Base-by-base conservation (phyloP, 1,284 basidiomycete species). In the Xanthoconium separans region DNA sequence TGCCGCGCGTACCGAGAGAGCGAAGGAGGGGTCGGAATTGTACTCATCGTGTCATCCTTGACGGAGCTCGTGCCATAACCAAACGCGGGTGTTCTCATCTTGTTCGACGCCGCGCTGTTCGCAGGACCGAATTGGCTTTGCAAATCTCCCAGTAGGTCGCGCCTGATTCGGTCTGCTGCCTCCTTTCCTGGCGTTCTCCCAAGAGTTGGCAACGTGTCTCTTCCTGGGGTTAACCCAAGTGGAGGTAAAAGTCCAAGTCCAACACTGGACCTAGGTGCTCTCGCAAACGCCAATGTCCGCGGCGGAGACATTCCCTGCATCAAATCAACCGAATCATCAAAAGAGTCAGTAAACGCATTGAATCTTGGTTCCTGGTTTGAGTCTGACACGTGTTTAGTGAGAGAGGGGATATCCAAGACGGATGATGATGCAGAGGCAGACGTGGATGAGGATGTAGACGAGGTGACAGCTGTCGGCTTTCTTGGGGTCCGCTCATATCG, bases 271-370 rank as follows among this genome's bases (percentile, higher is more conserved):
- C 82, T 79, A 10, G 83, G 79, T 0, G 87, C 87, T n/a, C 87
- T 81, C 3, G 85, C 85, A 55, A 92, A 93, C 29, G 87, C 89
- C 82, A 95, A 85, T 53, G 89, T 88, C 5, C 89, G 81, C 2
- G 91, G 92, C 3, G 94, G 92, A 0, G 92, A 94, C 88, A 95
- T 91, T 44, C 87, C 89, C 34, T 69, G 68, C 39, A 79, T 73
- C 49, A 73, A 64, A 39, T 70, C 71, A 24, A 70, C 47, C 16
- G 73, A 57, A 75, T 80, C 78, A 53, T 85, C 84, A 52, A 85
- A 80, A n/a, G 83, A 84, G 39, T 82, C 75, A 49, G 83, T 79
- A 47, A 78, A 77, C 31, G 77, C 76, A 57, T 82, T 70, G 60
- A 65, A 65, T 56, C 55, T 46, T 6, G 60, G 61, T 0, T 62